Base-by-base conservation (phyloP, 352 stramenopile genomes). In the Phytophthora megakarya region DNA sequence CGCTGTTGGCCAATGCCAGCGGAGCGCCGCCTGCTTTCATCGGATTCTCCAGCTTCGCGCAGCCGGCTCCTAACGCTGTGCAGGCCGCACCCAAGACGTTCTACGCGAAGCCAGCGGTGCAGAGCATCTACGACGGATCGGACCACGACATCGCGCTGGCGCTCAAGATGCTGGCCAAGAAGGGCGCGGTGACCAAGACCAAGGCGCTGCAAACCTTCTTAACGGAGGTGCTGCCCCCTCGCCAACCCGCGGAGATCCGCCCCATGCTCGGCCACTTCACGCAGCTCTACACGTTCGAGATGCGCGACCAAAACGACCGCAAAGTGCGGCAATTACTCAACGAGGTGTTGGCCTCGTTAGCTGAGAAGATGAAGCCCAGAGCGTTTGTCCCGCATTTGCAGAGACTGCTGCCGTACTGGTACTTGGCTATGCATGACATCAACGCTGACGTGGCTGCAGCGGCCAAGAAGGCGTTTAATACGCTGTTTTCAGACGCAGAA, bases 121-220 rank as follows among this genome's bases (percentile, higher is more conserved):
- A 79, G 33, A 83, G 68, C 32, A 86, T 95, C 38, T 95, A 95
- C 67, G 81, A 93, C 35, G 86, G 86, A 10, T 58, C 74, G 15
- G 86, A 95, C 76, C 78, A 90, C 52, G 84, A 92, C 25, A 84
- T 95, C 44, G 58, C 80, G 22, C 65, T 93, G 60, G 80, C 79
- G 37, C 80, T 95, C 54, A 95, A 95, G 67, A 92, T 93, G 84
- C 65, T 95, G 39, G 79, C 78, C 33, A 95, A 95, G 72, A 93
- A 93, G 51, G 86, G 83, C 42, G 67, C 72, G 0, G 81, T 92
- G 65, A 93, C 84, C 47, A 95, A 95, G 69, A 80, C 68, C 47
- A 95, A 95, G 75, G 84, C 86, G 51, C 72, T 95, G 21, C 65
- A 83, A n/a, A 80, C 56, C 19, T 77, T 95, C 18, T 50, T 91